Base-by-base conservation (phyloP, 2,329 filamentous ascomycete species). In the Arthrobotrys iridis region DNA sequence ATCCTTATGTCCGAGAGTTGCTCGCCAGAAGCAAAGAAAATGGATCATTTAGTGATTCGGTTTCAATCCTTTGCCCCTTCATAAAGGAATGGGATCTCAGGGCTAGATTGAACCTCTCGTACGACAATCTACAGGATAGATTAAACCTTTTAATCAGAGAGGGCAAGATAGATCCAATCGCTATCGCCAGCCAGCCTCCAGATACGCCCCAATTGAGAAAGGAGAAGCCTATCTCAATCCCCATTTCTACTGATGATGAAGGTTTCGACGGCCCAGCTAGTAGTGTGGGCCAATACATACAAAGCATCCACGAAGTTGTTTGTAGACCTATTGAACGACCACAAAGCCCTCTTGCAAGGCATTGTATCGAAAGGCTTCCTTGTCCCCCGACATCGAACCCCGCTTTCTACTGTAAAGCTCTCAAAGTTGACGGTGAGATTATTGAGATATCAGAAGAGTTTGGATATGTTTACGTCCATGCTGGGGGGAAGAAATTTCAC, bases 101-200 rank as follows among this genome's bases (percentile, higher is more conserved):
- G 24, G 24, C 46, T 2, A 45, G 65, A 4, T 33, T 70, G 3
- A 20, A 58, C 22, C 35, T 68, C 11, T 52, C 65, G 3, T 68
- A 68, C 24, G 55, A 68, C 15, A 45, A 68, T 13, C 15, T 68
- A 8, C 30, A 43, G n/a, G 33, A 41, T 22, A 30, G 43, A 2
- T 1, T 60, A 10, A 37, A 55, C 4, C 20, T 35, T 41, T 11
- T 62, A 20, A 30, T 40, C 6, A 11, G 22, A 26, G 41, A 59
- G 22, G 65, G 41, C 6, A 55, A 48, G 28, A 5, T 55, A 6
- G 30, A 55, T n/a, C 24, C 28, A 0, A 13, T 18, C 8, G 33
- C 46, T 20, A 18, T 30, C 26, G 10, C 28, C 15, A 30, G 28
- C 6, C 10, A 18, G 15, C 46, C 46, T 6, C 46, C n/a, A 30